Conservation (phyloP, 352 stramenopile species). For the Phytophthora gonapodyides region DNA sequence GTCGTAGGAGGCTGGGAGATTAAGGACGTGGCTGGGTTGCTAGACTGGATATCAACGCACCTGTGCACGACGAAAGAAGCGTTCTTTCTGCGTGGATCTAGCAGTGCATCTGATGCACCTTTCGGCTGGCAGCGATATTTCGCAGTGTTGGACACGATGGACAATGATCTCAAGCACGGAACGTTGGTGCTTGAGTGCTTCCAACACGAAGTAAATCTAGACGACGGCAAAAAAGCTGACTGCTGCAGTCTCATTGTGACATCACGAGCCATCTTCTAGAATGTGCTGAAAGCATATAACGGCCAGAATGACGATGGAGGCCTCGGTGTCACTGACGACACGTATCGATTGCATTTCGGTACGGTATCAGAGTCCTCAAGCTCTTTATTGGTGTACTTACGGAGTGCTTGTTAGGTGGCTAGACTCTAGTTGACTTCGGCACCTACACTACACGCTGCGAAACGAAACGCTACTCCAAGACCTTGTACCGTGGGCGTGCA, state of each 20-base stretch:
- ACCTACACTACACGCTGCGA: conserved; percentile 28
- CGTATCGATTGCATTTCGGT: too few relatives aligned
- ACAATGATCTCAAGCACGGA: conserved; percentile 8
- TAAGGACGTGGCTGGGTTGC: conserved; percentile 10
- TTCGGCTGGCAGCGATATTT: neutral
- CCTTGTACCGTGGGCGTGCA: conserved; percentile 27
- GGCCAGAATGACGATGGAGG: too few relatives aligned
- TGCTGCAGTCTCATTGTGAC: too few relatives aligned
- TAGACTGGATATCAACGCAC: conserved; percentile 12
- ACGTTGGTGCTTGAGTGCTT: conserved; percentile 5
- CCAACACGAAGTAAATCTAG: conserved; percentile 3
- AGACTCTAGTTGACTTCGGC: conserved; percentile 32
- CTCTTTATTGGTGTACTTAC: too few relatives aligned
- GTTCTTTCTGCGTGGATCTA: conserved; percentile 3
- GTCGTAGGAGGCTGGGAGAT: conserved; percentile 15
- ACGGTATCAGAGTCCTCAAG: too few relatives aligned
- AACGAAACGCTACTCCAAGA: conserved; percentile 23
- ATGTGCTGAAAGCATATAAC: too few relatives aligned
- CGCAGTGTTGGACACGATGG: neutral
- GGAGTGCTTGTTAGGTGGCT: conserved; percentile 11
- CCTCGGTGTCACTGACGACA: too few relatives aligned
- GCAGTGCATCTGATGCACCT: too few relatives aligned
- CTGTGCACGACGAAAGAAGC: conserved; percentile 8
- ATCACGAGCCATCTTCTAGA: too few relatives aligned
- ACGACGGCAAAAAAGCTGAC: conserved; percentile 3